Conservation (phyloP, 352 stramenopile genomes). For the Phytophthora sojae region DNA sequence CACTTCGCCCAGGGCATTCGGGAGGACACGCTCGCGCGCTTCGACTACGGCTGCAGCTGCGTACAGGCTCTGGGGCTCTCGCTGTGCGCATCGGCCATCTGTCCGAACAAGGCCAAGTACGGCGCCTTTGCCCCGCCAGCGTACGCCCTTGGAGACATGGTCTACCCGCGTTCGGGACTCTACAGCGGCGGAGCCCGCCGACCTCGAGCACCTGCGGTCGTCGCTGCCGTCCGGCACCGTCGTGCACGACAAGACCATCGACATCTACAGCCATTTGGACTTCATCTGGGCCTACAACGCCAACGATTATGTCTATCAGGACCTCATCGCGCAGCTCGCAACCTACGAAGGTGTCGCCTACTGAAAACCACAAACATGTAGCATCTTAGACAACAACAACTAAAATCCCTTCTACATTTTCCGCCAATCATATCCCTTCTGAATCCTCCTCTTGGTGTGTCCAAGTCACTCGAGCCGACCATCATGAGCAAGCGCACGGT, state of each 20-base stretch:
- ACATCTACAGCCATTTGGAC: conserved; percentile 56
- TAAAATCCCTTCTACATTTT: conserved; percentile 6
- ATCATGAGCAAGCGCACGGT: conserved; percentile 82
- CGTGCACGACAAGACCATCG: conserved; percentile 41
- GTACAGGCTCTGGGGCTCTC: conserved; percentile 34
- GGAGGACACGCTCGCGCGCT: conserved; percentile 46
- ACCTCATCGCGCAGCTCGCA: conserved; percentile 48
- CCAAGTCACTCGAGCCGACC: too few relatives aligned
- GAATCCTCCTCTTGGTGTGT: too few relatives aligned
- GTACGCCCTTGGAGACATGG: conserved; percentile 37
- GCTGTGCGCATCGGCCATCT: conserved; percentile 41
- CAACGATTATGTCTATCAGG: conserved; percentile 48
- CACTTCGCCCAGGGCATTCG: conserved; percentile 60
- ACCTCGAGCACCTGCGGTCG: conserved; percentile 43
- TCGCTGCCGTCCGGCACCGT: conserved; percentile 43
- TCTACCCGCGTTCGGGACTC: conserved; percentile 47
- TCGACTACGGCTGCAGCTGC: conserved; percentile 58
- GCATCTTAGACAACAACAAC: not conserved
- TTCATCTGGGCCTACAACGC: conserved; percentile 59
- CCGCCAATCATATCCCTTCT: conserved; percentile 13
- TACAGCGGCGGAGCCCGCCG: conserved; percentile 35
- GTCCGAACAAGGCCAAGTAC: conserved; percentile 59
- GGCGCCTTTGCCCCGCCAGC: conserved; percentile 45
- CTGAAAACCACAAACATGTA: too few relatives aligned
- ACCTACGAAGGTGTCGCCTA: conserved; percentile 34